Evolutionary conservation across 257 asterid species (phyloP), one percentile per base, ranked within the genome.

Genomic region (Solanum pinnatisectum): DNA sequence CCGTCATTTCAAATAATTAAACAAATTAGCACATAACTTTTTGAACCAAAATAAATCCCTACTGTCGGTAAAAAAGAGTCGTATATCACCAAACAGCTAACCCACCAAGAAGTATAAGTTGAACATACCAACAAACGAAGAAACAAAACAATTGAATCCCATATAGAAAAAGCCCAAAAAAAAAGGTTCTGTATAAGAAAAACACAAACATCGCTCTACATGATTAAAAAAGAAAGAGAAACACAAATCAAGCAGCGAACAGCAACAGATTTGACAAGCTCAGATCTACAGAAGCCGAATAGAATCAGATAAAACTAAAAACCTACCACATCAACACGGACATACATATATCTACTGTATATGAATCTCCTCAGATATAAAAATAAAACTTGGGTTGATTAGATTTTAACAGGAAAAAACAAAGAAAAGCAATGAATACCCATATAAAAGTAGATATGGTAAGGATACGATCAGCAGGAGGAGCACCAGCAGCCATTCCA

Each of bases 381-480:
- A 14, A 71, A 32, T 5, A 33, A 33, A 70, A 23, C 25, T 8
- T 22, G 12, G 79, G 23, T 52, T 52, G 23, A 52, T 3, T 36
- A 30, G 73, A 84, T 70, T 46, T 42, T 14, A 85, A 74, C 13
- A 77, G 2, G 30, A 87, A 63, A 20, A 23, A 18, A 52, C 23
- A 85, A 32, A 73, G 0, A 25, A 46, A 63, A 33, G 46, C 2
- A 56, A 59, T 39, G 32, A 84, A 72, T 72, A 8, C 59, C 56
- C 32, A 49, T 16, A 40, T 39, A 42, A 13, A 39, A 72, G 56
- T 6, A 72, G 3, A 44, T 15, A 40, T 37, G 25, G 2, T 40
- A 87, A 93, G 95, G 95, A 93, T 94, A 94, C 97, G 95, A 91
- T 94, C 97, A 79, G 91, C 90, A 76, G 94, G 90, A 59, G 93